These are phyloP conservation scores for Sisymbrium irio DNA, from an alignment of 345 rosid species.

Conservation along the genomic window DNA sequence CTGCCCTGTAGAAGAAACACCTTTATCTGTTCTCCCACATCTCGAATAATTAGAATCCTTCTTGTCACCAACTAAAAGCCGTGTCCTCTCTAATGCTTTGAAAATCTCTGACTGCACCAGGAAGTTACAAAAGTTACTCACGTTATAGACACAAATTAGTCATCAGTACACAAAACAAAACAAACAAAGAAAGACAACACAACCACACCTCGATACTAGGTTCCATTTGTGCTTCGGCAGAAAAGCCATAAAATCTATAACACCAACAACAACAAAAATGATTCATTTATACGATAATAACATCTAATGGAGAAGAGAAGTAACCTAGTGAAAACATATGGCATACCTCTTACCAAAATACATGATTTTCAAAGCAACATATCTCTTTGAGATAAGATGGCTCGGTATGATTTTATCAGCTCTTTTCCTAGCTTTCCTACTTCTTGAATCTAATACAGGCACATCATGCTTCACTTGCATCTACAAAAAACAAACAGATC, in stretches of 20 bases:
- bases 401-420: conserved; percentile 22
- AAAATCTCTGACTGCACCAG: conserved; percentile 80
- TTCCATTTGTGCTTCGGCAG: conserved; percentile 90
- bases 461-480: conserved; percentile 34
- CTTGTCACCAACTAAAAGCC: conserved; percentile 76
- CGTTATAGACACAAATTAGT: not conserved
- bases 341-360: conserved; percentile 89
- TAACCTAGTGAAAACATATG: not conserved
- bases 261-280: not conserved
- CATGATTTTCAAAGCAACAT: conserved; percentile 76
- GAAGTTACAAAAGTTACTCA: not conserved
- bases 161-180: not conserved
- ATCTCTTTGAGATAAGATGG: conserved; percentile 50
- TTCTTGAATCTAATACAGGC: conserved; percentile 22
- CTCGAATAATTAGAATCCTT: conserved; percentile 76
- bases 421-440: conserved; percentile 25
- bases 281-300: not conserved
- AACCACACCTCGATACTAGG: conserved; percentile 75
- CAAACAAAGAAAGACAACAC: not conserved
- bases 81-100: conserved; percentile 75
- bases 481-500: conserved; percentile 15
- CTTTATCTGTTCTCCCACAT: conserved; percentile 95
- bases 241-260: conserved; percentile 86
- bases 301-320: not conserved
- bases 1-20: conserved; percentile 94